Conservation (phyloP, 805 yeast genomes). For the Myxozyma neglecta region DNA sequence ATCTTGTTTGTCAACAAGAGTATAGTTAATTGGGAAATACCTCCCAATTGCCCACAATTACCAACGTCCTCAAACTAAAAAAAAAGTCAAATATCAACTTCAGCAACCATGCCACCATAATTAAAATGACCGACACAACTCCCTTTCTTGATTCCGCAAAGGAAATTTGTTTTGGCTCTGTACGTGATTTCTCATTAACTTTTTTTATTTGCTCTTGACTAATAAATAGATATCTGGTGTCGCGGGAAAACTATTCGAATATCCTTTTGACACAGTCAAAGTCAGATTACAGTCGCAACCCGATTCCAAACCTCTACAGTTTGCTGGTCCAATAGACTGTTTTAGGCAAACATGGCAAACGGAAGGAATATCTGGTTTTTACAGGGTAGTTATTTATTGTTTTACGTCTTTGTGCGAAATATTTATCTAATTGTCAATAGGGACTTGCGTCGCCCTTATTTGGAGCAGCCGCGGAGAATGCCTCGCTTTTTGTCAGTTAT, state of each 20-base stretch:
- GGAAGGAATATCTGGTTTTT: slow-evolving; percentile 81
- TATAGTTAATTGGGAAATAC: too few relatives aligned
- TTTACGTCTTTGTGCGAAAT: neutral
- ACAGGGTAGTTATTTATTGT: slow-evolving; percentile 42
- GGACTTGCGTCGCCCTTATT: slow-evolving; percentile 79
- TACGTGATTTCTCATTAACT: neutral
- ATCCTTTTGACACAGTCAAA: slow-evolving; percentile 90
- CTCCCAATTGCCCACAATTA: neutral
- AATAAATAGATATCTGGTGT: slow-evolving; percentile 52
- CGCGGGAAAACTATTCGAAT: slow-evolving; percentile 79
- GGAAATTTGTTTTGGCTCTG: slow-evolving; percentile 1
- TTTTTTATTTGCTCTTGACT: neutral
- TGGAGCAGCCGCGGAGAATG: slow-evolving; percentile 90
- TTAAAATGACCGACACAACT: neutral
- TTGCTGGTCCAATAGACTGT: slow-evolving; percentile 64
- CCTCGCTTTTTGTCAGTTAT: slow-evolving; percentile 62
- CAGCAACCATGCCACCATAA: too few relatives aligned
- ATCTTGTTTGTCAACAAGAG: too few relatives aligned
- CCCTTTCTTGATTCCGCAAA: neutral
- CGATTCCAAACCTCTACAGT: slow-evolving; percentile 45
- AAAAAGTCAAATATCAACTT: neutral
- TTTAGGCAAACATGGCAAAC: slow-evolving; percentile 57
- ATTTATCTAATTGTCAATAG: neutral
- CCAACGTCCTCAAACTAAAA: neutral
- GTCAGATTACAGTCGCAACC: slow-evolving; percentile 83